Conservation (phyloP, 371 early-diverging fungal genomes). For the Mucor piriformis region DNA sequence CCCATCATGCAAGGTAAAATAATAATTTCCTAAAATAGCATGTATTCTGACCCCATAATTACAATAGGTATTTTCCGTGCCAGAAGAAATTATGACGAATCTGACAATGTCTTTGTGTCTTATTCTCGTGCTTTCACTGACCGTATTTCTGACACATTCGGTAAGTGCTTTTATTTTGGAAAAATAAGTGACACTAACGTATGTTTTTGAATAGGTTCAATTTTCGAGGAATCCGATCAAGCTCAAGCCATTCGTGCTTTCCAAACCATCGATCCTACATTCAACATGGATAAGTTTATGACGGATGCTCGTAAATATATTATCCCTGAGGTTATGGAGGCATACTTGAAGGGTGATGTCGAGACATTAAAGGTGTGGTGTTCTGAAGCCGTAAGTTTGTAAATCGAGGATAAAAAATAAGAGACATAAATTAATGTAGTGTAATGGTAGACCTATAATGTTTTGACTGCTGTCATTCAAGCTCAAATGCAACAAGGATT, state of each 20-base stretch:
- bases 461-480: constrained; percentile 84
- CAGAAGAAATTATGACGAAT: constrained; percentile 83
- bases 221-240: constrained; percentile 93
- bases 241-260: constrained; percentile 87
- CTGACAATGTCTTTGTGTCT: constrained; percentile 86
- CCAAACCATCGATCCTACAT: constrained; percentile 84
- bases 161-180: constrained; percentile 39
- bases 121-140: constrained; percentile 83
- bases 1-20: constrained; percentile 78
- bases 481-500: constrained; percentile 88
- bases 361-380: constrained; percentile 90
- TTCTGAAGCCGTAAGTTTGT: constrained; percentile 77
- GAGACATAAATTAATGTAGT: neutral
- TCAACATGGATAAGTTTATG: constrained; percentile 86
- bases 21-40: neutral
- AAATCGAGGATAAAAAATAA: neutral
- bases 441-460: constrained; percentile 74
- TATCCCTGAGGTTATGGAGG: constrained; percentile 96
- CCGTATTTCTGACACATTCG: constrained; percentile 71
- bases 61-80: constrained; percentile 70
- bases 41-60: neutral
- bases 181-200: neutral
- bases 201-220: constrained; percentile 45
- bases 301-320: constrained; percentile 89
- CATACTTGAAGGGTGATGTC: constrained; percentile 85